Conservation (phyloP, 805 yeast species). For the Barnettozyma botsteinii region DNA sequence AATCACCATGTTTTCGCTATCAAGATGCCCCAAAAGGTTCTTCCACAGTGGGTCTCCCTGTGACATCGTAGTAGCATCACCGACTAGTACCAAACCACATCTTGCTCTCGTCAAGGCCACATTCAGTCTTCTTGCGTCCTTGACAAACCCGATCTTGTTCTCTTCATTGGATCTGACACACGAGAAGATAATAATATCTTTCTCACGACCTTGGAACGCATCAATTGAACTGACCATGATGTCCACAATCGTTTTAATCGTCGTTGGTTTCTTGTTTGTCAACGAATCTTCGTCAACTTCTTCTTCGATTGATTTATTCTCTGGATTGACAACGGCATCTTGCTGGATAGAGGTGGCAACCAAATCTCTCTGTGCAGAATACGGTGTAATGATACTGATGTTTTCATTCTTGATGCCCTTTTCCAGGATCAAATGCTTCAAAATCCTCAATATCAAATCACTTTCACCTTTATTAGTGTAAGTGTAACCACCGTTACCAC, state of each 20-base stretch:
- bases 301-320: constrained; percentile 37
- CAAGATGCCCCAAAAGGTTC: constrained; percentile 6
- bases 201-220: constrained; percentile 86
- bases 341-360: constrained; percentile 44
- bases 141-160: constrained; percentile 53
- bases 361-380: constrained; percentile 66
- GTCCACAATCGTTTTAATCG: constrained; percentile 33
- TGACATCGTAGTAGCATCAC: constrained; percentile 7
- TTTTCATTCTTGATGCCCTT: constrained; percentile 44
- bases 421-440: constrained; percentile 47
- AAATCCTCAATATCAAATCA: constrained; percentile 37
- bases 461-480: constrained; percentile 54
- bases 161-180: constrained; percentile 61
- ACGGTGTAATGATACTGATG: constrained; percentile 71
- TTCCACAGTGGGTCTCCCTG: constrained; percentile 10
- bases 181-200: constrained; percentile 67
- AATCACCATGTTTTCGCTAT: neutral
- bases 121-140: constrained; percentile 55
- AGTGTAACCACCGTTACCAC: constrained; percentile 47
- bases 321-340: constrained; percentile 54
- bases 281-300: constrained; percentile 51
- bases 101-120: constrained; percentile 44
- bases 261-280: constrained; percentile 13
- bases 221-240: constrained; percentile 59
- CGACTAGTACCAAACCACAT: constrained; percentile 9